Conservation (phyloP, 306 rosid species). For the Vigna unguiculata region DNA sequence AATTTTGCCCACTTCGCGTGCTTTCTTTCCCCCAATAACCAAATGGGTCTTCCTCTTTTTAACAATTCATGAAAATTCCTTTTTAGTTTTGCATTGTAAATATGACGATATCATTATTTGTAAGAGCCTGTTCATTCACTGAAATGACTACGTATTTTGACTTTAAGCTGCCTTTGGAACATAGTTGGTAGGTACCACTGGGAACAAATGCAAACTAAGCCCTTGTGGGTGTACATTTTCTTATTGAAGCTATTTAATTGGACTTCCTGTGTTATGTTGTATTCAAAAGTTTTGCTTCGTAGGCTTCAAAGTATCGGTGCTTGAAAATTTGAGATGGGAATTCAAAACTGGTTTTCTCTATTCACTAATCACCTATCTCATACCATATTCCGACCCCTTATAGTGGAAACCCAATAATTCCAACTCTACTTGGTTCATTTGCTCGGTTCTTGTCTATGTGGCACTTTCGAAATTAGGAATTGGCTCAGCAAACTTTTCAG, state of each 20-base stretch:
- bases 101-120: slow-evolving; percentile 24
- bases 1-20: slow-evolving; percentile 7
- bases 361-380: background rate
- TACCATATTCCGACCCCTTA: background rate
- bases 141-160: background rate
- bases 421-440: slow-evolving; percentile 1
- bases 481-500: slow-evolving; percentile 2
- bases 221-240: background rate
- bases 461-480: slow-evolving; percentile 1
- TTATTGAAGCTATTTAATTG: slow-evolving; percentile 14
- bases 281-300: background rate
- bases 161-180: background rate
- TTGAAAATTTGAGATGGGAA: slow-evolving; percentile 12
- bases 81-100: background rate
- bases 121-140: background rate
- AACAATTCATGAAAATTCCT: background rate
- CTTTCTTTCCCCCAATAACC: background rate
- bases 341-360: background rate
- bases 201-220: background rate
- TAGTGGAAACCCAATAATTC: background rate
- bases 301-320: background rate
- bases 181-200: slow-evolving; percentile 4
- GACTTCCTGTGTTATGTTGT: background rate
- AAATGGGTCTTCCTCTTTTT: slow-evolving; percentile 6
- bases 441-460: background rate